phyloP scores from a whole-genome alignment of 139 green algal genomes.

The Micractinium sp. region DNA sequence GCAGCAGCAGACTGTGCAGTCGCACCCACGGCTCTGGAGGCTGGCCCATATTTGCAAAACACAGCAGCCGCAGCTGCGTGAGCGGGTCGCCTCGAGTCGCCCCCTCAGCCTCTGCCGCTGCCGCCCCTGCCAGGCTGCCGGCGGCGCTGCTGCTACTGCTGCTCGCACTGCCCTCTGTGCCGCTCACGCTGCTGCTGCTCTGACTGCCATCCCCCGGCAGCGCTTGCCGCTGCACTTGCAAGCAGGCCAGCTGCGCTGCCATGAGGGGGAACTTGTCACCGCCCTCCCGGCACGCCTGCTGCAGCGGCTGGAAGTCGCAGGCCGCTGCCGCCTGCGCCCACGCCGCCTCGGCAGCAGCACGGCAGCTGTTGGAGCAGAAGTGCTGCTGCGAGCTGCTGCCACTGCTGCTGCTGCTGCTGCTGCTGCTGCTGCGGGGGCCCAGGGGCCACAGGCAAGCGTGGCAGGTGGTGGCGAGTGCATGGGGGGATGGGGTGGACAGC shows the following conservation, averaged over 20 bases:
- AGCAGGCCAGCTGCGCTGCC: constrained; percentile 45
- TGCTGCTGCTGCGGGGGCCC: neutral
- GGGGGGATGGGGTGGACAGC: neutral
- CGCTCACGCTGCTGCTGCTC: constrained; percentile 36
- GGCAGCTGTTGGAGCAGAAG: constrained; percentile 10
- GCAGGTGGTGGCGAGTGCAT: constrained; percentile 11
- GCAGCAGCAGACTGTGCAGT: constrained; percentile 47
- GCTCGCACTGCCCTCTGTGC: neutral
- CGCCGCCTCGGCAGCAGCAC: neutral
- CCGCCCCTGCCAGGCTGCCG: neutral
- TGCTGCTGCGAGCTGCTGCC: neutral
- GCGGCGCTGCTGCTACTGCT: neutral
- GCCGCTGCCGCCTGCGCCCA: neutral
- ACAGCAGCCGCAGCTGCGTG: constrained; percentile 53
- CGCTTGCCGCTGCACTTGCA: neutral
- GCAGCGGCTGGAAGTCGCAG: constrained; percentile 25
- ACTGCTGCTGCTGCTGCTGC: neutral
- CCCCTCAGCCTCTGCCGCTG: neutral
- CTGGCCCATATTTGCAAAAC: constrained; percentile 53
- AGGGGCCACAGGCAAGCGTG: constrained; percentile 36
- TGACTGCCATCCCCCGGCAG: neutral
- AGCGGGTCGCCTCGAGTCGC: neutral
- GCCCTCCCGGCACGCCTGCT: constrained; percentile 3
- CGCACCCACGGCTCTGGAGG: constrained; percentile 51
- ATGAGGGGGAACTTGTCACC: constrained; percentile 57